A percentile compares a stretch with the other conserved stretches of the same genome.
phyloP scores from a whole-genome alignment of 139 green algal genomes.

The Nannochloris sp. region DNA sequence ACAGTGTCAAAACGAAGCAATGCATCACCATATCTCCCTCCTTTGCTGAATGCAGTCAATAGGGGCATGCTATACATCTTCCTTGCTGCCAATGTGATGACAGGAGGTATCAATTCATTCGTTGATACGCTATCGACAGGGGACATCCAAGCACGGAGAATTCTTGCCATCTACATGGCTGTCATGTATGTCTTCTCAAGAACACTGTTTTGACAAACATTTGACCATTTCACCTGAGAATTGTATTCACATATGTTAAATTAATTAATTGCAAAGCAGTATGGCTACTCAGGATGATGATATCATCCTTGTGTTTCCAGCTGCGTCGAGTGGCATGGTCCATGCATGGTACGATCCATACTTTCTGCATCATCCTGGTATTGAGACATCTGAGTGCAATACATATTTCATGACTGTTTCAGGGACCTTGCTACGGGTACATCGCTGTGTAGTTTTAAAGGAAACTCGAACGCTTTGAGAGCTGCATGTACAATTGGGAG shows the following conservation, averaged over 20 bases:
- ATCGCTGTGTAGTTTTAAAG: slow-evolving; percentile 51
- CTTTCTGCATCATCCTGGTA: too few species aligned
- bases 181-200: slow-evolving; percentile 1
- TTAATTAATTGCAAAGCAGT: too few species aligned
- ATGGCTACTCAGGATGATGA: too few species aligned
- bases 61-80: slow-evolving; percentile 56
- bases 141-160: slow-evolving; percentile 10
- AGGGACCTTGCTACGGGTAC: slow-evolving; percentile 67
- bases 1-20: too few species aligned
- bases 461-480: slow-evolving; percentile 31
- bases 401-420: background rate
- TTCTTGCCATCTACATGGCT: slow-evolving; percentile 24
- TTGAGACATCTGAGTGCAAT: background rate
- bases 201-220: slow-evolving; percentile 5
- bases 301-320: too few species aligned
- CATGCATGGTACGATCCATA: too few species aligned
- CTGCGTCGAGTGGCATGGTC: too few species aligned
- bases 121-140: slow-evolving; percentile 47
- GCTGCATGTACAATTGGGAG: slow-evolving; percentile 42
- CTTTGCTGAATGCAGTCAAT: slow-evolving; percentile 17
- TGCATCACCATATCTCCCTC: too few species aligned
- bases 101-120: slow-evolving; percentile 44
- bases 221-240: too few species aligned
- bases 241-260: too few species aligned
- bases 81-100: slow-evolving; percentile 69